Base-by-base conservation (phyloP, 805 yeast genomes). In the Pichia pseudocactophila region DNA sequence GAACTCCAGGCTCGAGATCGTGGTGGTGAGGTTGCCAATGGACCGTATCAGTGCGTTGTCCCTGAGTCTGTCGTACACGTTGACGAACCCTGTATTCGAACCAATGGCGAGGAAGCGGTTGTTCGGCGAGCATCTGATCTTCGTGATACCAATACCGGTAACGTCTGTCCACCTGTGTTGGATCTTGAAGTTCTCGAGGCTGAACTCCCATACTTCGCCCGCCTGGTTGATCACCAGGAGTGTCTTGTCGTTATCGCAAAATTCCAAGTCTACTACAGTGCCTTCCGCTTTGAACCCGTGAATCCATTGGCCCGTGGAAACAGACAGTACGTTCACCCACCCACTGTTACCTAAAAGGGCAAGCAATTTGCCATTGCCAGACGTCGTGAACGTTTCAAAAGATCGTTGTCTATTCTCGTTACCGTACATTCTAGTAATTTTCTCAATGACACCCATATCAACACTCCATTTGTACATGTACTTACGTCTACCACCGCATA, bases 381-480 rank as follows among this genome's bases (percentile, higher is more conserved):
- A 83, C 15, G 84, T 47, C 56, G 79, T 78, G 64, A 92, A 90
- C 53, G 81, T 73, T 61, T 92, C 98, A 71, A 88, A 86, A 9
- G 94, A 80, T 51, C 75, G 74, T 66, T 90, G 97, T 30, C 81
- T 76, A 30, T 72, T 66, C 56, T 86, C 96, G 56, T 89, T 95
- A 4, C 98, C 98, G 59, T 89, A 90, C 71, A 90, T 64, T 62
- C 96, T 76, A 41, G 84, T 76, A 33, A 92, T 78, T 63, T 89
- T 92, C 50, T 88, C 95, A 35, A 88, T 77, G 2, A 73, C 65
- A 13, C 77, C 76, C 41, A 46, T 49, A 41, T 61, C 58, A 39
- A 92, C 68, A 61, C 88, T 89, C 96, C 97, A 89, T 38, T 87
- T 80, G 64, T 83, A 86, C 86, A 92, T 80, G 58, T 81, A 89